These are phyloP conservation scores for Wallacemonas sp. DNA, from an alignment of 208 protist genomes.

Conservation along the genomic window DNA sequence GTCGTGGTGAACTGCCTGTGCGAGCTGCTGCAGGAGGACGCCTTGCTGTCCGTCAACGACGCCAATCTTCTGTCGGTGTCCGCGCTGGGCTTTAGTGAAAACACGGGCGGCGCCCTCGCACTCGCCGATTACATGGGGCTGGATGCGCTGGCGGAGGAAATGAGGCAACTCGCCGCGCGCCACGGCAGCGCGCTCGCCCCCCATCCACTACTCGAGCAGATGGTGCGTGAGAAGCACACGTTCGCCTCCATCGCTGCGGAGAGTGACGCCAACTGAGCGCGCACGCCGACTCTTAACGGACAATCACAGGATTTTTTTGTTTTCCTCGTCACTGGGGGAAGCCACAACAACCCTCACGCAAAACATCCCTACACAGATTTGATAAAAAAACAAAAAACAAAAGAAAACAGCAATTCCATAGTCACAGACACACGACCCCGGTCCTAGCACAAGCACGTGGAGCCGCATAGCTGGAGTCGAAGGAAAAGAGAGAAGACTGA, in stretches of 20 bases:
- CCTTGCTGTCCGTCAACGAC: slow-evolving; percentile 44
- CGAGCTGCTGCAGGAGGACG: slow-evolving; percentile 47
- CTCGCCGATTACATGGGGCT: slow-evolving; percentile 45
- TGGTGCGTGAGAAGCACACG: slow-evolving; percentile 37
- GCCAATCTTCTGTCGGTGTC: slow-evolving; percentile 61
- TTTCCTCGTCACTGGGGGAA: too few species aligned
- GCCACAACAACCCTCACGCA: slow-evolving; percentile 3
- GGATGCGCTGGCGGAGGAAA: slow-evolving; percentile 32
- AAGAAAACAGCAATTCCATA: not conserved
- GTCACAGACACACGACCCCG: too few species aligned
- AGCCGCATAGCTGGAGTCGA: too few species aligned
- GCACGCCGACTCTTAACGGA: too few species aligned
- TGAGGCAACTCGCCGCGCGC: slow-evolving; percentile 41
- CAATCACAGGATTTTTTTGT: too few species aligned
- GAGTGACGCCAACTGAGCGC: slow-evolving; percentile 1
- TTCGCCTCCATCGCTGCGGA: slow-evolving; percentile 37
- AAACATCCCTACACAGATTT: not conserved
- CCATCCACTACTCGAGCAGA: slow-evolving; percentile 53
- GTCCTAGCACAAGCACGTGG: too few species aligned
- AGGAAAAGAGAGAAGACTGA: too few species aligned
- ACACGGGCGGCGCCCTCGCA: slow-evolving; percentile 63
- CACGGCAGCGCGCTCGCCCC: slow-evolving; percentile 51
- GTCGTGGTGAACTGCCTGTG: slow-evolving; percentile 68
- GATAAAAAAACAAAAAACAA: slow-evolving; percentile 1
- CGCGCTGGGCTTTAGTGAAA: slow-evolving; percentile 61